These are phyloP conservation scores for Saturnispora galanensis DNA, from an alignment of 805 yeast species.

Conservation along the genomic window DNA sequence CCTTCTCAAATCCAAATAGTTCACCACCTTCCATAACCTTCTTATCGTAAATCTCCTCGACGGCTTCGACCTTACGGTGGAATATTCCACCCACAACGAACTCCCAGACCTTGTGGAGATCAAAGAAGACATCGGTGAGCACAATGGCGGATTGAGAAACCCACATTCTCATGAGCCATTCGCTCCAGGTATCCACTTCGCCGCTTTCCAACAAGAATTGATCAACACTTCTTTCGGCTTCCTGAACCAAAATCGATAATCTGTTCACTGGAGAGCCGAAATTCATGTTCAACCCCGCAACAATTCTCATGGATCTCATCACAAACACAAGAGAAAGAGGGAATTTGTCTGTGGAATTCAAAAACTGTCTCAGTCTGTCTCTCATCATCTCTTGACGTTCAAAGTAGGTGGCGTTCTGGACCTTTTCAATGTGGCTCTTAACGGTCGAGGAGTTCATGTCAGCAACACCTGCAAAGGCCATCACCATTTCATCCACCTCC, in stretches of 20 bases:
- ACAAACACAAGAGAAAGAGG: constrained; percentile 59
- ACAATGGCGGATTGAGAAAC: constrained; percentile 12
- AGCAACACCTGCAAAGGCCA: constrained; percentile 27
- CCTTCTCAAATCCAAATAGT: constrained; percentile 33
- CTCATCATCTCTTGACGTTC: constrained; percentile 34
- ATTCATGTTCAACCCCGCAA: constrained; percentile 56
- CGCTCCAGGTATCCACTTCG: constrained; percentile 11
- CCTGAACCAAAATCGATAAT: constrained; percentile 48
- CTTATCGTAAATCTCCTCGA: constrained; percentile 37
- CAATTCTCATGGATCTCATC: constrained; percentile 63
- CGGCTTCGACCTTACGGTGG: constrained; percentile 23
- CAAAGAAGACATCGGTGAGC: constrained; percentile 11
- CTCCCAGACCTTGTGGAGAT: constrained; percentile 9
- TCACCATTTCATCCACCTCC: constrained; percentile 50
- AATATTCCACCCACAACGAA: constrained; percentile 6
- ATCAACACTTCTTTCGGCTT: constrained; percentile 32
- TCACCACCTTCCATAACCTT: constrained; percentile 34
- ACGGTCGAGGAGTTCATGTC: constrained; percentile 26
- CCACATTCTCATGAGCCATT: constrained; percentile 14
- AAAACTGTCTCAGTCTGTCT: constrained; percentile 43
- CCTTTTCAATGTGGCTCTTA: constrained; percentile 19
- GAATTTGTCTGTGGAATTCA: constrained; percentile 53
- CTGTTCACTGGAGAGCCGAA: constrained; percentile 72
- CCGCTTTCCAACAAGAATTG: constrained; percentile 8
- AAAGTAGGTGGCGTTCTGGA: constrained; percentile 27